phyloP scores from a whole-genome alignment of 129 eudicot genomes.

The Helianthus annuus region DNA sequence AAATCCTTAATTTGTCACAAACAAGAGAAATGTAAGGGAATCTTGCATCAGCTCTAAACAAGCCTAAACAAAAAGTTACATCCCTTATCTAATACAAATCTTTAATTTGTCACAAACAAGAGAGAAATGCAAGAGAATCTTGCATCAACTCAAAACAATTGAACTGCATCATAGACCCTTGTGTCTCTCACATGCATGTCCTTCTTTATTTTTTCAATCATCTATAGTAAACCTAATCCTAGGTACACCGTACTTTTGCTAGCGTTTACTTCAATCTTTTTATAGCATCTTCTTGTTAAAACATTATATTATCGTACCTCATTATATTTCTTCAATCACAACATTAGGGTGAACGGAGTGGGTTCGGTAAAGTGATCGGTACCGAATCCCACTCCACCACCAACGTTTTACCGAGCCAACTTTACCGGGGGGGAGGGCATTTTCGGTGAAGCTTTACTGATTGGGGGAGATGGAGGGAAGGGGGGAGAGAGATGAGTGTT shows the following conservation, averaged over 20 bases:
- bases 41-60: no score
- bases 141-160: conserved; percentile 32
- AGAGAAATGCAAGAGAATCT: conserved; percentile 19
- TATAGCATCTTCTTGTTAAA: not conserved
- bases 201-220: conserved; percentile 2
- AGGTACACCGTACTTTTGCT: not conserved
- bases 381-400: no score
- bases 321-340: not conserved
- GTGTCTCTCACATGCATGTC: conserved; percentile 31
- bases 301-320: not conserved
- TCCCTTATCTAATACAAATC: not conserved
- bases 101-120: not conserved
- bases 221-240: conserved; percentile 17
- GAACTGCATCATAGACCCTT: conserved; percentile 20
- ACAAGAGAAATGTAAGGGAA: no score
- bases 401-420: no score
- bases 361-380: no score
- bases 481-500: no score
- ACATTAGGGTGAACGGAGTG: no score
- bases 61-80: no score
- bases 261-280: not conserved
- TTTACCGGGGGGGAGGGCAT: no score
- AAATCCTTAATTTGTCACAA: no score
- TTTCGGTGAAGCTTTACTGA: no score
- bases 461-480: no score